Conservation (phyloP, 2,329 filamentous ascomycete genomes). For the Neobulgaria alba region DNA sequence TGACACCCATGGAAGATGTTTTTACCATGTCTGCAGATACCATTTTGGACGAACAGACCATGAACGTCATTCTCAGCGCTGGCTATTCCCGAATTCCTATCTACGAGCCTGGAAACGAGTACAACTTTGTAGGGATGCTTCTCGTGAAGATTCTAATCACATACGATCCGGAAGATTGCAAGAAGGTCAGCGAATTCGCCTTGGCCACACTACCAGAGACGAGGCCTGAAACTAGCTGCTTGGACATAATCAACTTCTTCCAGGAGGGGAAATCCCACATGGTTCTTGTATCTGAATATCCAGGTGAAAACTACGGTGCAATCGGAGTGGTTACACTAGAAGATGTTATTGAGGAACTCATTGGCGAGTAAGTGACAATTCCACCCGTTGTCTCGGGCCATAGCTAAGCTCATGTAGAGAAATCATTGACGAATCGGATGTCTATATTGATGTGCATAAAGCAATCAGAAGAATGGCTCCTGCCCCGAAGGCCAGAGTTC, state of each 20-base stretch:
- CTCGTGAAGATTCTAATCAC: constrained; percentile 98
- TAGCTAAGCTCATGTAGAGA: constrained; percentile 50
- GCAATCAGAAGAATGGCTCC: constrained; percentile 65
- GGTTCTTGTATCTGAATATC: constrained; percentile 85
- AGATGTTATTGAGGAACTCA: constrained; percentile 96
- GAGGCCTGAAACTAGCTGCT: constrained; percentile 85
- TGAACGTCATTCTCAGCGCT: constrained; percentile 86
- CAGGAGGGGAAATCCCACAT: constrained; percentile 99
- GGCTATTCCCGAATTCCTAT: constrained; percentile 97
- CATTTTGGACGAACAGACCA: constrained; percentile 83
- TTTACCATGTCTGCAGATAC: constrained; percentile 96
- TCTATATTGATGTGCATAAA: constrained; percentile 97
- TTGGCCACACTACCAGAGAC: constrained; percentile 93
- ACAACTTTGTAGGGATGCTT: constrained; percentile 95
- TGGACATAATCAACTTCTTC: constrained; percentile 99
- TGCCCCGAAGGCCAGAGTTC: constrained; percentile 63
- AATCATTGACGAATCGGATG: constrained; percentile 97
- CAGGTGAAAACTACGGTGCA: constrained; percentile 84
- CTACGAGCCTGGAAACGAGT: constrained; percentile 71
- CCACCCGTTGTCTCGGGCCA: not conserved
- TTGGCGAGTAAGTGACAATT: constrained; percentile 72
- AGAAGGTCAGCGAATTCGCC: constrained; percentile 80
- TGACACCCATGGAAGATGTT: constrained; percentile 98
- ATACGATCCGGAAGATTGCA: constrained; percentile 90
- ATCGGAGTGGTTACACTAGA: constrained; percentile 92